Conservation (phyloP, 129 eudicot species). For the Escallonia herrerae region DNA sequence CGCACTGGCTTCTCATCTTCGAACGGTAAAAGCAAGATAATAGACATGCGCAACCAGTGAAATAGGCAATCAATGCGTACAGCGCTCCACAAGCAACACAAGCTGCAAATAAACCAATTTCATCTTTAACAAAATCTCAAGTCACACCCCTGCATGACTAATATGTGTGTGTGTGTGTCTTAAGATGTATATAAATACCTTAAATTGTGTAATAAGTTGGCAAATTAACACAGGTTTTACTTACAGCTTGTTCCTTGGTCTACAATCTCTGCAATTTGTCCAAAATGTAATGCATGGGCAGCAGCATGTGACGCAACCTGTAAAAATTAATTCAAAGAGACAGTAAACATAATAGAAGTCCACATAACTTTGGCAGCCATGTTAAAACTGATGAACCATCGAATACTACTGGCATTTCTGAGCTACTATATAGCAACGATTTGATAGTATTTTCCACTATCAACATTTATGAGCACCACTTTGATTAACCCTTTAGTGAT, state of each 20-base stretch:
- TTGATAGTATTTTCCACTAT: too few relatives aligned
- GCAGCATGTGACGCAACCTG: conserved; percentile 60
- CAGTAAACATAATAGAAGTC: too few relatives aligned
- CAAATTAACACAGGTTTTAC: background rate
- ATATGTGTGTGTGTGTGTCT: background rate
- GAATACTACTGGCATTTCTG: too few relatives aligned
- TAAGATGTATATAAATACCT: too few relatives aligned
- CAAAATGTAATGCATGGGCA: conserved; percentile 37
- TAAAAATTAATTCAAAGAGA: background rate
- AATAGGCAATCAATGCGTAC: conserved; percentile 26
- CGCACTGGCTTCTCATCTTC: conserved; percentile 40
- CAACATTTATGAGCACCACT: too few relatives aligned
- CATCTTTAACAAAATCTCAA: background rate
- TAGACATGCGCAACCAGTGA: conserved; percentile 42
- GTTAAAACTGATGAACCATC: too few relatives aligned
- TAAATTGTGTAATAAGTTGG: too few relatives aligned
- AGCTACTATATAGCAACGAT: too few relatives aligned
- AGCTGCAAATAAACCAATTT: conserved; percentile 26
- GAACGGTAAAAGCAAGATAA: conserved; percentile 40
- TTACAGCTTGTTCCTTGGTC: conserved; percentile 62
- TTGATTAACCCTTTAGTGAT: too few relatives aligned
- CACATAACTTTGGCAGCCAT: too few relatives aligned
- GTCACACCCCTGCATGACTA: background rate
- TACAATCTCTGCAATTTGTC: too few relatives aligned
- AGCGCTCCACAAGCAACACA: conserved; percentile 37